A percentile compares a stretch with the other conserved stretches of the same genome.
phyloP scores from a whole-genome alignment of 148 eudicot genomes.

The Dianthus caryophyllus region DNA sequence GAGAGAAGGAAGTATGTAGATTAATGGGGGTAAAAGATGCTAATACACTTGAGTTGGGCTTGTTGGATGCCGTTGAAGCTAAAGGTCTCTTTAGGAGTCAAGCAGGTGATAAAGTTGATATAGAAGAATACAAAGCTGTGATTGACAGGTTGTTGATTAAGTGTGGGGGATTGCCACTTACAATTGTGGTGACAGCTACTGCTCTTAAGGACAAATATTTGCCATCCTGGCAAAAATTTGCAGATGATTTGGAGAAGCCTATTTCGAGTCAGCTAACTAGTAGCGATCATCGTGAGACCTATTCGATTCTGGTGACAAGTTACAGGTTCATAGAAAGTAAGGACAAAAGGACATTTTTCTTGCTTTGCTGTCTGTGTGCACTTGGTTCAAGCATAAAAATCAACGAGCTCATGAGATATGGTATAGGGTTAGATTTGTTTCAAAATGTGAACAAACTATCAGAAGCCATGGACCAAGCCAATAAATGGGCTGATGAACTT shows the following conservation, averaged over 20 bases:
- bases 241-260: constrained; percentile 12
- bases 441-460: constrained; percentile 9
- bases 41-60: not conserved
- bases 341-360: not conserved
- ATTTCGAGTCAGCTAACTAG: constrained; percentile 2
- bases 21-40: not conserved
- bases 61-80: constrained; percentile 2
- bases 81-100: constrained; percentile 3
- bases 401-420: constrained; percentile 13
- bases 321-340: not conserved
- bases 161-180: constrained; percentile 18
- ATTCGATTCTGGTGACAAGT: not conserved
- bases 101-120: not conserved
- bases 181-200: constrained; percentile 11
- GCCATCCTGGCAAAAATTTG: constrained; percentile 6
- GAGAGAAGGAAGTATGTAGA: constrained; percentile 8
- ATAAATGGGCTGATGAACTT: constrained; percentile 9
- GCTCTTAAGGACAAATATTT: not conserved
- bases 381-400: not conserved
- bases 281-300: not conserved
- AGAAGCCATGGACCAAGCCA: constrained; percentile 13
- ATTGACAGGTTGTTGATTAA: constrained; percentile 5
- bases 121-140: not conserved
- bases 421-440: constrained; percentile 18
- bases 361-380: constrained; percentile 16